A percentile compares a stretch with the other conserved stretches of the same genome.
Evolutionary conservation across 306 rosid species (phyloP).

Genomic region (Mimosa pudica): DNA sequence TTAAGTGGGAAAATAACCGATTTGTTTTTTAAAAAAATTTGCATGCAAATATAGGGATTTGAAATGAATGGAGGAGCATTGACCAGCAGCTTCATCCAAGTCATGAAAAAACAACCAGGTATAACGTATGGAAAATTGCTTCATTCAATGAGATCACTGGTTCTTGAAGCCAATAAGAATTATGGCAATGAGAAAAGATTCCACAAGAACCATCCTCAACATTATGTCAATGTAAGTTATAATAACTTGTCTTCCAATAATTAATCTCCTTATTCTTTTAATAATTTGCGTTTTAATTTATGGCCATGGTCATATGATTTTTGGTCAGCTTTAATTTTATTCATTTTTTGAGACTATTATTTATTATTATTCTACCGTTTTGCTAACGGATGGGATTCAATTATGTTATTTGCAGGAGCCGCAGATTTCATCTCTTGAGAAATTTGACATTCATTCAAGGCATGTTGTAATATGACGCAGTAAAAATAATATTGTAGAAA

Average conservation of each 20-base stretch:
- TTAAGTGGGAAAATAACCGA: background rate
- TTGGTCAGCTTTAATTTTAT: background rate
- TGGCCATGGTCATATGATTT: background rate
- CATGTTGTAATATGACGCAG: conserved; percentile 35
- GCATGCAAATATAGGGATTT: background rate
- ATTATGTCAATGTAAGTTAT: conserved; percentile 41
- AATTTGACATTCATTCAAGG: conserved; percentile 49
- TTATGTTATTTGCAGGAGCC: conserved; percentile 50
- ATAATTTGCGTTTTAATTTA: background rate
- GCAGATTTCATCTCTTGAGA: conserved; percentile 52
- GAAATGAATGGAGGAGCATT: conserved; percentile 39
- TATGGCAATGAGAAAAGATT: background rate
- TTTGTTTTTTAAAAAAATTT: background rate
- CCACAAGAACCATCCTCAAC: conserved; percentile 18
- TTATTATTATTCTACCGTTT: background rate
- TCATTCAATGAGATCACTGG: conserved; percentile 26
- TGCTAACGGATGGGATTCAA: background rate
- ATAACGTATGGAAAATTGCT: conserved; percentile 39
- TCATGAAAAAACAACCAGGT: conserved; percentile 34
- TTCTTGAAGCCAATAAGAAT: conserved; percentile 37
- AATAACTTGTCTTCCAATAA: background rate
- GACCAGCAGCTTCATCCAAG: conserved; percentile 43
- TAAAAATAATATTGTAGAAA: background rate
- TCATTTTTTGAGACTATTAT: background rate
- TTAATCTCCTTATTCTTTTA: too few relatives aligned